Base-by-base conservation (phyloP, 2,329 filamentous ascomycete species). In the Capronia americana region DNA sequence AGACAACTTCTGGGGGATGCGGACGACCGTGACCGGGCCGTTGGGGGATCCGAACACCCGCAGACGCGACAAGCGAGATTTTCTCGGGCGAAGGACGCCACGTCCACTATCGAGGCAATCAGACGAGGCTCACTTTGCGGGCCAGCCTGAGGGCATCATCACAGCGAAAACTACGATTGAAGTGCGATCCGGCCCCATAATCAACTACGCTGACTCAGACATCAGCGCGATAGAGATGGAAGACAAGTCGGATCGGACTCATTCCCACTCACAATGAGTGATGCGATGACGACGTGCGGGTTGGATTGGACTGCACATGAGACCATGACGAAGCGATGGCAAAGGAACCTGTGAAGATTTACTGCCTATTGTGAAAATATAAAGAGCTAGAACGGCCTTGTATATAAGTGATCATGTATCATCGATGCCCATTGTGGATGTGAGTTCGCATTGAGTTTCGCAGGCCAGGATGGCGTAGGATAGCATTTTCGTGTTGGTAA, bases 121-220 rank as follows among this genome's bases (percentile, higher is more conserved):
- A 6, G 69, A 70, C 30, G 69, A 71, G 55, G 65, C 69, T 32
- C 60, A 66, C 32, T 61, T 71, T 38, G 68, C 67, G 20, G 46
- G 26, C 17, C 65, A 63, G 12, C 56, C 68, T 4, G 62, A 68
- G 57, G 69, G 69, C 4, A 55, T 69, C 57, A 69, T 71, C 62
- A 63, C 61, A n/a, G 57, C 69, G 4, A 71, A 65, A 55, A 71
- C 69, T 17, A 69, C 68, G 24, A 56, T 71, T 28, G 67, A 71
- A 51, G 57, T 71, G 17, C 60, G 38, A 14, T 61, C 68, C 2
- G 59, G 63, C 10, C 53, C 61, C 6, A 63, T 65, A 7, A 24
- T 50, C 51, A 50, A 58, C 24, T 56, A 57, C 17, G 63, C 68
- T n/a, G 58, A 57, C 17, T 68, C 65, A 5, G 63, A 65, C 24